Evolutionary conservation across 768 basidiomycete species (phyloP).

Genomic region (Chlorophyllum brunneum): DNA sequence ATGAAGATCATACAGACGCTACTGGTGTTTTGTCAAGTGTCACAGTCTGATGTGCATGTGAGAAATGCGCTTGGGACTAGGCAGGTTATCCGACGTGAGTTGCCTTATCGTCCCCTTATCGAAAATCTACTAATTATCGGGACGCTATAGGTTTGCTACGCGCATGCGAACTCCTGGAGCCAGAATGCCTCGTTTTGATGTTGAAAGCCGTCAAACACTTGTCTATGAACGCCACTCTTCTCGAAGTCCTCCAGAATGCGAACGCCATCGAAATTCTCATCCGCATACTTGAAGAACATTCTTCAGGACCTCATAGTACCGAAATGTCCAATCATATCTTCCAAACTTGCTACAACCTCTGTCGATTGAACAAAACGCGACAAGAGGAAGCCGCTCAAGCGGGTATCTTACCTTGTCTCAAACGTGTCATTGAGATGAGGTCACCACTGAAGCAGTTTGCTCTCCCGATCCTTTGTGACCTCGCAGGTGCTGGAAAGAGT

Average conservation of each 20-base stretch:
- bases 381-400: constrained; percentile 98
- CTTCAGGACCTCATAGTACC: constrained; percentile 77
- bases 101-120: constrained; percentile 10
- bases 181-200: constrained; percentile 84
- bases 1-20: constrained; percentile 87
- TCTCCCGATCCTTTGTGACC: constrained; percentile 92
- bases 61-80: constrained; percentile 89
- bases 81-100: constrained; percentile 84
- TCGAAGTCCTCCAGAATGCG: constrained; percentile 94
- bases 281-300: constrained; percentile 76
- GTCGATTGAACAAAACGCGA: constrained; percentile 87
- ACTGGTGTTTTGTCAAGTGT: constrained; percentile 90
- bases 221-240: constrained; percentile 86
- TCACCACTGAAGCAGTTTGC: constrained; percentile 98
- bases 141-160: constrained; percentile 68
- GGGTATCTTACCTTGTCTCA: constrained; percentile 89
- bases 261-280: constrained; percentile 93
- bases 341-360: constrained; percentile 96
- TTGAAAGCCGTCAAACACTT: constrained; percentile 96
- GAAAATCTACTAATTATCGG: neutral
- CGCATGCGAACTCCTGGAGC: constrained; percentile 82
- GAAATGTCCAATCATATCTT: constrained; percentile 98
- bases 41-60: constrained; percentile 93
- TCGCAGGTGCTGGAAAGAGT: constrained; percentile 92
- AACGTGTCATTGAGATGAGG: constrained; percentile 80